phyloP scores from a whole-genome alignment of 2,329 filamentous ascomycete species.

The Niveomyces coronatus region DNA sequence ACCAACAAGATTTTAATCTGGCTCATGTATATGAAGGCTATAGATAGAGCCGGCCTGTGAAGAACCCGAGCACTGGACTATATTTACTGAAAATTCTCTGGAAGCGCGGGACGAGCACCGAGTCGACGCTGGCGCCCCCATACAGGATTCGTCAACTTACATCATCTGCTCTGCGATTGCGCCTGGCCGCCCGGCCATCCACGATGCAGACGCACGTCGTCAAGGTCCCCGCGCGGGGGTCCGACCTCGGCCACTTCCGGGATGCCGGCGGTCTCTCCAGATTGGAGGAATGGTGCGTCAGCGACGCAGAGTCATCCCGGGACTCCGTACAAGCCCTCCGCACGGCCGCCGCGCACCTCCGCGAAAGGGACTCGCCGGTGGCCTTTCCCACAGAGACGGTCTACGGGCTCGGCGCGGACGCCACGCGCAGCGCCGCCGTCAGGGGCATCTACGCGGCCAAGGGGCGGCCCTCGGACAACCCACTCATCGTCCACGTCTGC shows the following conservation, averaged over 20 bases:
- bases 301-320: conserved; percentile 15
- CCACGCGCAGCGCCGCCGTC: conserved; percentile 73
- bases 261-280: conserved; percentile 18
- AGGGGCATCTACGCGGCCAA: conserved; percentile 90
- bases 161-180: conserved; percentile 9
- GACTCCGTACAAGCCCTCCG: conserved; percentile 35
- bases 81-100: no score
- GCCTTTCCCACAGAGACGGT: conserved; percentile 97
- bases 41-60: no score
- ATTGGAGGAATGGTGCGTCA: conserved; percentile 34
- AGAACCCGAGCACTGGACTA: no score
- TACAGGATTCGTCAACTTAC: conserved; percentile 6
- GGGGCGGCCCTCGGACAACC: conserved; percentile 84
- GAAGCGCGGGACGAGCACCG: no score
- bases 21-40: no score
- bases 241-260: conserved; percentile 25
- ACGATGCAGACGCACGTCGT: conserved; percentile 32
- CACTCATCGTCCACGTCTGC: conserved; percentile 84
- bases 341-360: conserved; percentile 57
- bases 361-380: conserved; percentile 61
- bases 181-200: conserved; percentile 1
- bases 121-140: conserved; percentile 7
- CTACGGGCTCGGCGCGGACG: conserved; percentile 93
- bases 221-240: conserved; percentile 21
- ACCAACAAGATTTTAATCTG: no score